Conservation (phyloP, 1,139 yeast genomes). For the Geotrichum bryndzae region DNA sequence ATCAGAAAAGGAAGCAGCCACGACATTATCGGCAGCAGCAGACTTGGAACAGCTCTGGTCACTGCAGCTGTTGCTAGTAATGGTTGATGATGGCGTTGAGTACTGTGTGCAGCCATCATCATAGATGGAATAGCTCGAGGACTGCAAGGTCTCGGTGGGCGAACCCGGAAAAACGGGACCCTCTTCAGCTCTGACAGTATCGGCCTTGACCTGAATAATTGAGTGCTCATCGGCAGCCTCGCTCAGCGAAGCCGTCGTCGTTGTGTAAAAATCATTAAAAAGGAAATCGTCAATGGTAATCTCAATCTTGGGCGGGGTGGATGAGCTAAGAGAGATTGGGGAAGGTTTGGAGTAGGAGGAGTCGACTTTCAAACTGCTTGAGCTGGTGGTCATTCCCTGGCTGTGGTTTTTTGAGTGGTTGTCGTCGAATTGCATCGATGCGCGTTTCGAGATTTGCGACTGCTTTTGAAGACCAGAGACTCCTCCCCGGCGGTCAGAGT, state of each 20-base stretch:
- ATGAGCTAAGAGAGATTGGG: not conserved
- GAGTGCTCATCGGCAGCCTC: not conserved
- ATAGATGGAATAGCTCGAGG: slow-evolving; percentile 1
- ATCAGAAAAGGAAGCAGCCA: not conserved
- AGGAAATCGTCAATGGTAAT: not conserved
- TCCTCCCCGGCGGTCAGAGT: not conserved
- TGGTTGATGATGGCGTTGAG: not conserved
- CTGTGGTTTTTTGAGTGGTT: not conserved
- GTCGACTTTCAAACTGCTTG: not conserved
- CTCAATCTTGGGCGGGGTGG: not conserved
- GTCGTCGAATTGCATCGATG: slow-evolving; percentile 6
- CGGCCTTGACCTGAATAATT: not conserved
- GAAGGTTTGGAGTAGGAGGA: not conserved
- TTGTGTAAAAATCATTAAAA: not conserved
- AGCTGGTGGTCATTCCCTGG: not conserved
- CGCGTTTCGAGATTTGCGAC: not conserved
- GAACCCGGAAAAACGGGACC: not conserved
- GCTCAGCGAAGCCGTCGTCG: not conserved
- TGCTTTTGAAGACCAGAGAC: not conserved
- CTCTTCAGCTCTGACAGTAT: not conserved
- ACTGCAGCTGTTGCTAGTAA: not conserved
- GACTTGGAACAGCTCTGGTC: not conserved
- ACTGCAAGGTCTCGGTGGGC: slow-evolving; percentile 1
- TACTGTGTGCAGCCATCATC: not conserved
- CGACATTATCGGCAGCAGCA: not conserved